Base-by-base conservation (phyloP, 805 yeast genomes). In the Starmerella floris region DNA sequence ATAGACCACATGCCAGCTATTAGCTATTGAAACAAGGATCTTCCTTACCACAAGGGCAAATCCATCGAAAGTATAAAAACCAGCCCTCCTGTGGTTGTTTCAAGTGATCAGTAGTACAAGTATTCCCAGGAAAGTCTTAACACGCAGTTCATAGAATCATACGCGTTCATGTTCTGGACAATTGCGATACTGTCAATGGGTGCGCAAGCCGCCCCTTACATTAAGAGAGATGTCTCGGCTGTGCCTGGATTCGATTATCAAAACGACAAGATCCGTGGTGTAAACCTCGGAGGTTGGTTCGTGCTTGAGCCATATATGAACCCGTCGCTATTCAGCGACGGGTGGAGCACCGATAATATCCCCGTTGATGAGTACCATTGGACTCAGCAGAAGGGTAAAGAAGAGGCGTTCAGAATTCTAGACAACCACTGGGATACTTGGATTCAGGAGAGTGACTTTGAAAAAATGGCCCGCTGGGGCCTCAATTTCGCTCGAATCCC, bases 251-350 rank as follows among this genome's bases (percentile, higher is more conserved):
- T 56, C 32, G 54, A 56, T 51, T 61, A 60, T 44, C 47, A 43
- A 36, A 50, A 35, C 30, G 55, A 53, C 25, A 59, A 58, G 39
- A 58, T 61, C 5, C 59, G 62, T 19, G 65, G 64, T n/a, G 84
- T 84, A 39, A 79, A 80, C 56, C 62, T 84, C 26, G 95, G 95
- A 49, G 94, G 94, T 36, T 84, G 95, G 95, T 69, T 84, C 39
- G 84, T 84, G 2, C 63, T 84, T 34, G 95, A 84, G 62, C 84
- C 95, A 2, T 83, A 68, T 61, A 84, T 84, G 56, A 80, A 84
- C 1, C 95, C 94, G 4, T 73, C 85, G 69, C 28, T 52, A n/a
- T 53, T 50, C 45, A 28, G 19, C 31, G 39, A 33, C 2, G 45
- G 45, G 5, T 51, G 49, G 41, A 41, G 38, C 20, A 11, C 39